A percentile compares a stretch with the other conserved stretches of the same genome.
These are phyloP conservation scores for Phytophthora litchii DNA, from an alignment of 352 stramenopile species.

Conservation along the genomic window DNA sequence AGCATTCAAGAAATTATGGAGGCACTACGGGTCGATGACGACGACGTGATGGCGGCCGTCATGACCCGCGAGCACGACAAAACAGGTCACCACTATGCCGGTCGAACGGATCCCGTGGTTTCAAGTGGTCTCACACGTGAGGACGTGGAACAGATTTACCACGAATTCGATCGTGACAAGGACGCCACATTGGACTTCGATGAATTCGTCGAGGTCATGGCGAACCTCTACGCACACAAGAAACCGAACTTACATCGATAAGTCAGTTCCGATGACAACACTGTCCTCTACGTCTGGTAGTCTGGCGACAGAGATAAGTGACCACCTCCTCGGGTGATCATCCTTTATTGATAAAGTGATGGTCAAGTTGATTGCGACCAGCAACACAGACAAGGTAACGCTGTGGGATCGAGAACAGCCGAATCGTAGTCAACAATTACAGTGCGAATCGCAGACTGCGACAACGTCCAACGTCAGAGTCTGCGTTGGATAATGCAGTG, in stretches of 20 bases:
- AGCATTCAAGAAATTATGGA: conserved; percentile 80
- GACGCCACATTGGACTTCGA: conserved; percentile 68
- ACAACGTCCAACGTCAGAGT: conserved; percentile 4
- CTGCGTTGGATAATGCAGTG: conserved; percentile 22
- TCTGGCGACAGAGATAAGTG: conserved; percentile 20
- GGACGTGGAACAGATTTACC: conserved; percentile 62
- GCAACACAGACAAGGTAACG: conserved; percentile 22
- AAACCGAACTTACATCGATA: conserved; percentile 16
- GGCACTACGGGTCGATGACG: conserved; percentile 65
- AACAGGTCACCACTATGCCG: neutral
- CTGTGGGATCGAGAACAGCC: neutral
- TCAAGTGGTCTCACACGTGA: conserved; percentile 58
- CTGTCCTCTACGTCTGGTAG: conserved; percentile 1
- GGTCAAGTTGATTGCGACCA: conserved; percentile 13
- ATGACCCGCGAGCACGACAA: conserved; percentile 43
- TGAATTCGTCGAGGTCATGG: conserved; percentile 72
- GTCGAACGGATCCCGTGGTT: conserved; percentile 10
- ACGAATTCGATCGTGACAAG: conserved; percentile 56
- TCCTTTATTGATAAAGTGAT: conserved; percentile 2
- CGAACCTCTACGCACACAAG: conserved; percentile 44
- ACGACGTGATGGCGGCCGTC: conserved; percentile 57
- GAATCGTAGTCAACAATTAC: neutral
- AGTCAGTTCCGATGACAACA: neutral
- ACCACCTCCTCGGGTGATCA: neutral
- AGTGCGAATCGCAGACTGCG: neutral